Evolutionary conservation across 768 basidiomycete genomes (phyloP).

Genomic region (Suillus spraguei): DNA sequence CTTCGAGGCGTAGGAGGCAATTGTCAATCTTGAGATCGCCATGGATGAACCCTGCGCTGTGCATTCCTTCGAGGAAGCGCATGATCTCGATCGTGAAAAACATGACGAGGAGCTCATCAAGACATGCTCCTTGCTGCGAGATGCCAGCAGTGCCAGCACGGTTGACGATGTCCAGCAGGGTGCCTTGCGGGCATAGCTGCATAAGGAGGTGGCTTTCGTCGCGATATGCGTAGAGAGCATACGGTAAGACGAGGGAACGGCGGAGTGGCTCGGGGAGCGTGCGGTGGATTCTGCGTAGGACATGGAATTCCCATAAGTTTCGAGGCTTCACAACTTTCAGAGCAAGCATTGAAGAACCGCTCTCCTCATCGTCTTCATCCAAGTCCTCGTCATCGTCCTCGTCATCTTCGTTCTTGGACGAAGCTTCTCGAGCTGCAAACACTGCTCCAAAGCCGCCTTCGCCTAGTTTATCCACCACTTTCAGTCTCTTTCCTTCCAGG

Average conservation of each 20-base stretch:
- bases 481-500: conserved; percentile 66
- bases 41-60: conserved; percentile 85
- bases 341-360: conserved; percentile 65
- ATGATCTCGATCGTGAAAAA: conserved; percentile 95
- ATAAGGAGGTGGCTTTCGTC: conserved; percentile 93
- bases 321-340: conserved; percentile 91
- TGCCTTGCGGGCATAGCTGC: conserved; percentile 89
- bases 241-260: conserved; percentile 73
- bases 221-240: conserved; percentile 77
- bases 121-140: conserved; percentile 74
- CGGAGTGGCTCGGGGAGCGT: conserved; percentile 61
- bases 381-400: conserved; percentile 39
- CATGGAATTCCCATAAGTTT: conserved; percentile 91
- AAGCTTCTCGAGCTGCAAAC: conserved; percentile 73
- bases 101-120: conserved; percentile 92
- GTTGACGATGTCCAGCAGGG: conserved; percentile 91
- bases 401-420: conserved; percentile 40
- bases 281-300: conserved; percentile 76
- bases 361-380: conserved; percentile 53
- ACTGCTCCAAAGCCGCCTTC: conserved; percentile 97
- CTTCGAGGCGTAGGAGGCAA: conserved; percentile 90
- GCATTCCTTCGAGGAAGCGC: conserved; percentile 80
- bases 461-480: conserved; percentile 84
- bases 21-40: conserved; percentile 99
- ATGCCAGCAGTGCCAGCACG: conserved; percentile 75